A percentile compares a stretch with the other conserved stretches of the same genome.
These are phyloP conservation scores for Nicotiana benthamiana DNA, from an alignment of 257 asterid genomes.

Conservation along the genomic window DNA sequence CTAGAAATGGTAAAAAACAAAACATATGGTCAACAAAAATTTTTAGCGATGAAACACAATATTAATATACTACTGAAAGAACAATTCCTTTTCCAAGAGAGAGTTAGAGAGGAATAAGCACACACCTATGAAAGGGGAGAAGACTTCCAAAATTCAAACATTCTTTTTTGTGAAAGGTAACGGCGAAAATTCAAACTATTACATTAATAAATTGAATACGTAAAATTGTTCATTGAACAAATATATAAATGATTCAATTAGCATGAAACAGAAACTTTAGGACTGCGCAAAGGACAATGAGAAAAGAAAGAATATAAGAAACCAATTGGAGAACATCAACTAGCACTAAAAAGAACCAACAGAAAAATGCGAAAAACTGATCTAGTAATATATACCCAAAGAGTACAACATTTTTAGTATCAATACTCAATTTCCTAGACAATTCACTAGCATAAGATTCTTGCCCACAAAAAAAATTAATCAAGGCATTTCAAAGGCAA, in stretches of 20 bases:
- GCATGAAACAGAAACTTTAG: not conserved
- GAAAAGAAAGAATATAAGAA: not conserved
- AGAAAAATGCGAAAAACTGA: not conserved
- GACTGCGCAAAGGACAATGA: not conserved
- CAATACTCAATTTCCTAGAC: not conserved
- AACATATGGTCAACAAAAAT: not conserved
- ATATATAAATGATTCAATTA: not conserved
- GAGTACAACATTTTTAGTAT: not conserved
- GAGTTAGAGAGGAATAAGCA: not conserved
- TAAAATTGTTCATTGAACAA: not conserved
- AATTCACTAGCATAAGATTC: not conserved
- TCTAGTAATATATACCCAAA: too few relatives aligned
- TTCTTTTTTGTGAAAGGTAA: not conserved
- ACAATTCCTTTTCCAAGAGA: not conserved
- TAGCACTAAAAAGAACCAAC: not conserved
- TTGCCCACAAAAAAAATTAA: not conserved
- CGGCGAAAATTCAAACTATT: not conserved
- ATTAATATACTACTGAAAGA: not conserved
- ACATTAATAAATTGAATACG: not conserved
- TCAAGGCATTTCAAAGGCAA: not conserved
- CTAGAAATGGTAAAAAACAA: not conserved
- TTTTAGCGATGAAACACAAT: not conserved
- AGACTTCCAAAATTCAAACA: not conserved
- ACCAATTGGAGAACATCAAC: not conserved
- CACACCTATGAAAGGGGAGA: not conserved